Evolutionary conservation across 176 grass and related monocot genomes (phyloP), one percentile per base, ranked within the genome.

Genomic region (Bonia amplexicaulis): DNA sequence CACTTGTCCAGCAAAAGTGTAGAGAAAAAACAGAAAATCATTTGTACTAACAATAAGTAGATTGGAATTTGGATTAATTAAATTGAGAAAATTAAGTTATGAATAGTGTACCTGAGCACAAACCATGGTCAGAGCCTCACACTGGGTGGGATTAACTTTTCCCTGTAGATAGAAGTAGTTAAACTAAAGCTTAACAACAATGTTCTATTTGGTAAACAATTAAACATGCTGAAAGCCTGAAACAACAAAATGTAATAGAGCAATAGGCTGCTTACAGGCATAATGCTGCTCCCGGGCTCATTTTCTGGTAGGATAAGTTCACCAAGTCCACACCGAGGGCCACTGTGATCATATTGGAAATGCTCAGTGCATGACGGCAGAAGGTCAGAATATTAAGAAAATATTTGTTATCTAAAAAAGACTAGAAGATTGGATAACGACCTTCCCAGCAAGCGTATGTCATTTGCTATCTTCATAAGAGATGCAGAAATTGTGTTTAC

Each of bases 221-320:
- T 63, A 63, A 63, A 63, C 60, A 63, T 2, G 25, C 10, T 63
- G 60, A 63, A 63, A 63, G 33, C 57, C 8, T 26, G 31, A 73
- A 87, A 84, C 59, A 80, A 64, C 37, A 6, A 92, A 64, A 80
- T 46, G 22, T 48, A 82, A 68, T 29, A 81, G 2, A 72, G 1
- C 6, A 64, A 39, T 48, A 81, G 55, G 66, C 51, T 65, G 52
- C 83, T 80, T 94, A 99, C 96, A 82, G 96, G 96, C 96, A 99
- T 99, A 86, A 99, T 99, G 85, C 96, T 99, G 86, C 96, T 99
- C 47, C 96, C 96, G 46, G 96, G 96, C 77, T 99, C 96, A 92
- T 99, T 99, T 92, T 99, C 96, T 39, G 96, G 96, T 44, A 99
- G 75, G 71, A 99, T 94, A 74, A 99, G 90, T 79, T 99, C 96